Base-by-base conservation (phyloP, 164 flowering plant genomes). In the Aristolochia fimbriata region DNA sequence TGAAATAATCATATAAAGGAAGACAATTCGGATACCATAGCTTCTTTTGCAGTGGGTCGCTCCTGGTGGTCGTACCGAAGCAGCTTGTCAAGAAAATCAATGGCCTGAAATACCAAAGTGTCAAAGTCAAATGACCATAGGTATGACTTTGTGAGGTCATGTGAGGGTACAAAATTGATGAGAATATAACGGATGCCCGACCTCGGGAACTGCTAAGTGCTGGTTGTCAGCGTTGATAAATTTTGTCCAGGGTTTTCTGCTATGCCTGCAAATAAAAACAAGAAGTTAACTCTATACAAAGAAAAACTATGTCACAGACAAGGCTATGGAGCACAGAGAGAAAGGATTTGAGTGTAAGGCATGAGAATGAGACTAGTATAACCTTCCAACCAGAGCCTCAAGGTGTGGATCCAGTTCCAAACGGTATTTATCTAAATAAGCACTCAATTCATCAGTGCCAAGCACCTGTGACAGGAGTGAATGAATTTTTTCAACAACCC, bases 31-130 rank as follows among this genome's bases (percentile, higher is more conserved):
- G 19, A 55, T 79, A 94, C 99, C 99, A 91, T 94, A 68, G 99
- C 99, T 81, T 91, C 97, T 74, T 86, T 91, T 24, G 99, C 96
- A 27, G 96, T 94, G 21, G 88, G 97, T 82, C 99, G 79, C 61
- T 91, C 97, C 70, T 87, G 96, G 76, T 94, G 99, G 72, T 94
- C 99, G 65, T 91, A 94, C n/a, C 84, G 88, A 61, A 94, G 83
- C 78, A 94, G 71, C 79, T 84, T 91, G 77, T 94, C 99, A 47
- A 94, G 79, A 70, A 94, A 88, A 65, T 91, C 97, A 61, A 91
- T 66, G 12, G 97, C 97, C 97, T 94, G 51, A 55, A 17, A 62
- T 55, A 48, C 15, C 22, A 16, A 41, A 37, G 8, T 7, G 0
- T 10, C 43, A 37, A 6, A 37, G n/a, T 37, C 8, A 37, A 37